A percentile compares a stretch with the other conserved stretches of the same genome.
These are phyloP conservation scores for Tetradesmus lagerheimii DNA, from an alignment of 139 green algal species.

Conservation along the genomic window DNA sequence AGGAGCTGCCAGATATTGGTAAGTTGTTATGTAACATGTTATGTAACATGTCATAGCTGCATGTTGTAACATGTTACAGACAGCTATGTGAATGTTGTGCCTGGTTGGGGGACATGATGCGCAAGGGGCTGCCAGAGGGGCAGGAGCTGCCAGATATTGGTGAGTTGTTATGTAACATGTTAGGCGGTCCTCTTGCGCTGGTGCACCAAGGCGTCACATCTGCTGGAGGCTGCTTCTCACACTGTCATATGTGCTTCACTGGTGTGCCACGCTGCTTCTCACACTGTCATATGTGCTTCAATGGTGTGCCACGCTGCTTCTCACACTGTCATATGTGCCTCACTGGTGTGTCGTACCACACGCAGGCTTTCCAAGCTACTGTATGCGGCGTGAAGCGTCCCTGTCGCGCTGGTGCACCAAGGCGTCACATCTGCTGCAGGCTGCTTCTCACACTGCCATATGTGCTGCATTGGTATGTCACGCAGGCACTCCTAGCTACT, in stretches of 20 bases:
- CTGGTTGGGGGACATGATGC: conserved; percentile 35
- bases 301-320: too few species aligned
- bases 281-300: neutral
- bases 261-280: too few species aligned
- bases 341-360: too few species aligned
- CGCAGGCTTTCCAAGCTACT: too few species aligned
- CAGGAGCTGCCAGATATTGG: neutral
- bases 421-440: neutral
- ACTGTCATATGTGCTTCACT: too few species aligned
- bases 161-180: too few species aligned
- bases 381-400: neutral
- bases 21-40: too few species aligned
- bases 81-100: too few species aligned
- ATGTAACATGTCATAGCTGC: neutral
- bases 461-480: neutral
- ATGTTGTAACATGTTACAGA: neutral
- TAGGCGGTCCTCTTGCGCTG: too few species aligned
- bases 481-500: conserved; percentile 12
- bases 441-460: neutral
- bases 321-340: too few species aligned
- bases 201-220: too few species aligned
- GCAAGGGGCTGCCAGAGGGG: neutral
- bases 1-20: neutral
- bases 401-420: neutral
- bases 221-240: too few species aligned